These are phyloP conservation scores for Hypocrella siamensis DNA, from an alignment of 2,329 filamentous ascomycete genomes.

Conservation along the genomic window DNA sequence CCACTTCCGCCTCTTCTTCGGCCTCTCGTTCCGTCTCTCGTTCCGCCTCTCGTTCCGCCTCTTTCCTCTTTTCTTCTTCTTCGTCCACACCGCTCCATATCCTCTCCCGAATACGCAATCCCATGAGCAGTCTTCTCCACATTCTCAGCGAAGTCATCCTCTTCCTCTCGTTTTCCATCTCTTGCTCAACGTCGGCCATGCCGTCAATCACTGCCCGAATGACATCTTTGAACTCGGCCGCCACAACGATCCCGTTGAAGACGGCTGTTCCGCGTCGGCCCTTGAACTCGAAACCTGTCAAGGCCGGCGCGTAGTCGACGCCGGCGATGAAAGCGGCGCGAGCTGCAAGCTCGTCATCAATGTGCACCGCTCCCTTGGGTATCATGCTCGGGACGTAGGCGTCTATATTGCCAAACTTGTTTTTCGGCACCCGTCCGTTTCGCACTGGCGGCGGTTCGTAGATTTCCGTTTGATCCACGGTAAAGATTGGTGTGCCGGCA, in stretches of 20 bases:
- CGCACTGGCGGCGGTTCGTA: conserved; percentile 67
- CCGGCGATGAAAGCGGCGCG: conserved; percentile 61
- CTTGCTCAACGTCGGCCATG: conserved; percentile 48
- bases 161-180: conserved; percentile 52
- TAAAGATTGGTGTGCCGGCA: conserved; percentile 42
- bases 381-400: conserved; percentile 89
- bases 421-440: conserved; percentile 66
- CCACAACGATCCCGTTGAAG: conserved; percentile 62
- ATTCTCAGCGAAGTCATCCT: conserved; percentile 60
- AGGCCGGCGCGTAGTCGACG: conserved; percentile 76
- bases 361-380: conserved; percentile 62
- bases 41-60: too few relatives aligned
- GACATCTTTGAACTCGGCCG: conserved; percentile 54
- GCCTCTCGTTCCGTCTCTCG: conserved; percentile 18
- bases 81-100: conserved; percentile 45
- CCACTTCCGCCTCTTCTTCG: conserved; percentile 18
- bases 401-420: conserved; percentile 88
- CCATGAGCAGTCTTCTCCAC: conserved; percentile 54
- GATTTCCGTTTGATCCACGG: conserved; percentile 48
- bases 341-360: conserved; percentile 43
- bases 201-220: conserved; percentile 53
- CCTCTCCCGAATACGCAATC: conserved; percentile 58
- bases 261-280: conserved; percentile 77
- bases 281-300: conserved; percentile 80
- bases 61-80: conserved; percentile 29